Conservation (phyloP, 495 filamentous ascomycete genomes). For the Penicillium cinerascens region DNA sequence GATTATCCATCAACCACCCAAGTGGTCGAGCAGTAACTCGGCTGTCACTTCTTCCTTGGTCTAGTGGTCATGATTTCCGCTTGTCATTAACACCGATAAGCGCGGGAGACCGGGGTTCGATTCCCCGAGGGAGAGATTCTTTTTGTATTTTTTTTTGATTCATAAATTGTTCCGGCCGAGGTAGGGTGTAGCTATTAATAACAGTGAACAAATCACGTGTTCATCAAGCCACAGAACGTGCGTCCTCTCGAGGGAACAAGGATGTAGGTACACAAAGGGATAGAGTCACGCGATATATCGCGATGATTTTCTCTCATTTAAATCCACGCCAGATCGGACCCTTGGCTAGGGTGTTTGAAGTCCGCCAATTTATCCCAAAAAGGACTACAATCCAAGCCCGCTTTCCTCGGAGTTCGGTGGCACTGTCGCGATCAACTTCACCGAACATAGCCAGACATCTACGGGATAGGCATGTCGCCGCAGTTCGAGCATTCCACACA, state of each 20-base stretch:
- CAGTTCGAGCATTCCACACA: not conserved
- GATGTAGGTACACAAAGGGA: not conserved
- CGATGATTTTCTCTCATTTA: not conserved
- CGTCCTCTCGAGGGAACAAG: not conserved
- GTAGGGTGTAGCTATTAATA: too few species aligned
- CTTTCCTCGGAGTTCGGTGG: not conserved
- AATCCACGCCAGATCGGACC: not conserved
- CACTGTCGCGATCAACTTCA: too few species aligned
- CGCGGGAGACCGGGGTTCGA: constrained; percentile 54
- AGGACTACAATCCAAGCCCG: not conserved
- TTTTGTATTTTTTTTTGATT: constrained; percentile 10
- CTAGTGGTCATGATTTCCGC: constrained; percentile 54
- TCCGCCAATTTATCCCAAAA: not conserved
- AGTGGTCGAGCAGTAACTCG: not conserved
- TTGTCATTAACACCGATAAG: constrained; percentile 41
- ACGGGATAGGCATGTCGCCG: too few species aligned
- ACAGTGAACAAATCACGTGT: not conserved
- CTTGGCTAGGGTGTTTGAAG: not conserved
- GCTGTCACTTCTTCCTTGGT: constrained; percentile 25
- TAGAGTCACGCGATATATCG: not conserved
- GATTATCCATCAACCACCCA: not conserved
- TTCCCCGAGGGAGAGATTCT: constrained; percentile 47
- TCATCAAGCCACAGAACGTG: not conserved
- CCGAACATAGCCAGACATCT: not conserved
- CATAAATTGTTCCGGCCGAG: too few species aligned